Base-by-base conservation (phyloP, 2,329 filamentous ascomycete species). In the Colletotrichum trifolii region DNA sequence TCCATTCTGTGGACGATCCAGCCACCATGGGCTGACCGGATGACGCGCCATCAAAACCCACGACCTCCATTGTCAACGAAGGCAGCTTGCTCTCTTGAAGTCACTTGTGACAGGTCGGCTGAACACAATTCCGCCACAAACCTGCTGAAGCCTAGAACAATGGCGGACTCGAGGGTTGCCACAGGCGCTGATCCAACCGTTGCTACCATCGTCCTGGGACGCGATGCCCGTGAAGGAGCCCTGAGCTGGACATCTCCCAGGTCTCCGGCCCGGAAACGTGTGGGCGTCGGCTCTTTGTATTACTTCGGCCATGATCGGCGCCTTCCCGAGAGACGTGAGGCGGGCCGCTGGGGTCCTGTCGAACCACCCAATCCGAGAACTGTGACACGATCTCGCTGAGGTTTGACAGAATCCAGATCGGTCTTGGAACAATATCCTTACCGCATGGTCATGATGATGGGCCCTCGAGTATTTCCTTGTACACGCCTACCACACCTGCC, bases 331-430 rank as follows among this genome's bases (percentile, higher is more conserved):
- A 11, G 35, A 65, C 35, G 17, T n/a, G 52, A 65, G 62, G 62
- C 50, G 57, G 46, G 45, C 35, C 50, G 40, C 57, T 62, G 52
- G 39, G 15, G 47, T 60, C 46, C 40, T 17, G 34, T 47, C 58
- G 13, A 52, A 45, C 63, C 34, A 45, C 40, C 17, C 42, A 17
- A 34, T 33, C 39, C n/a, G n/a, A 35, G 46, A 35, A 42, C 36
- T 36, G 15, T 56, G 50, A 56, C 38, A 57, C 55, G 66, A 68
- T 64, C 63, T 67, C 42, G 25, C 52, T 49, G 55, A 13, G 13
- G 59, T 49, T 54, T 46, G 64, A 64, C 48, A 59, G 49, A 63
- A 60, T 52, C 25, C 52, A 52, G 64, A 68, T 68, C 64, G 59
- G 47, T 48, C 49, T 55, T 40, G 33, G n/a, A n/a, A 13, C 17